Evolutionary conservation across 441 rosid species (phyloP).

Genomic region (Omphalea diandra): DNA sequence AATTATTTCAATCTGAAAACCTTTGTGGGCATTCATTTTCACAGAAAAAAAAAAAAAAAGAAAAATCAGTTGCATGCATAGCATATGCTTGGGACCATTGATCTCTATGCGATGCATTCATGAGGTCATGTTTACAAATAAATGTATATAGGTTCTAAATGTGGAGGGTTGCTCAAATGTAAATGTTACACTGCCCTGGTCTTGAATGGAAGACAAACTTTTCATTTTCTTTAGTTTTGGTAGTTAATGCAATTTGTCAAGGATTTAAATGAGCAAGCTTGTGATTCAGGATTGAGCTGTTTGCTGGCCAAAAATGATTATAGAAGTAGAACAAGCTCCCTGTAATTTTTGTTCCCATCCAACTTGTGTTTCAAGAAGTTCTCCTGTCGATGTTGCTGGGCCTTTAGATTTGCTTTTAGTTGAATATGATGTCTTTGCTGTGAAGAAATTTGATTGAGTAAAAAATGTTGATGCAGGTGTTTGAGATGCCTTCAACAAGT

Average conservation of each 20-base stretch:
- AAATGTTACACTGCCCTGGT: neutral
- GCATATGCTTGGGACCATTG: no score
- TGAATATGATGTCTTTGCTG: neutral
- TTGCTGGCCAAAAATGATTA: neutral
- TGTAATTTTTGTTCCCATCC: neutral
- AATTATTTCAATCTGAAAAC: neutral
- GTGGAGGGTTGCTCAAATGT: neutral
- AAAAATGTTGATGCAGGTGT: conserved; percentile 51
- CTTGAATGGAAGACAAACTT: neutral
- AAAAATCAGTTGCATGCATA: no score
- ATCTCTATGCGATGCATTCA: no score
- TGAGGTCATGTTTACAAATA: neutral
- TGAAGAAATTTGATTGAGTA: conserved; percentile 13
- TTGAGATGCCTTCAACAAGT: conserved; percentile 75
- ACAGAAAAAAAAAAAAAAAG: no score
- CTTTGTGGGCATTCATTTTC: neutral
- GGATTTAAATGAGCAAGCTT: neutral
- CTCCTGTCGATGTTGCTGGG: neutral
- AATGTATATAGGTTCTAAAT: neutral
- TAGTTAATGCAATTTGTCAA: neutral
- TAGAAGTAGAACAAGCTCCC: neutral
- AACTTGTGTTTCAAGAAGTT: neutral
- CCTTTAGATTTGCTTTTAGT: conserved; percentile 11
- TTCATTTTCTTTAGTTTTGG: neutral
- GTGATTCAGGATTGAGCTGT: neutral